These are phyloP conservation scores for Thelonectria olida DNA, from an alignment of 2,329 filamentous ascomycete species.

Conservation along the genomic window DNA sequence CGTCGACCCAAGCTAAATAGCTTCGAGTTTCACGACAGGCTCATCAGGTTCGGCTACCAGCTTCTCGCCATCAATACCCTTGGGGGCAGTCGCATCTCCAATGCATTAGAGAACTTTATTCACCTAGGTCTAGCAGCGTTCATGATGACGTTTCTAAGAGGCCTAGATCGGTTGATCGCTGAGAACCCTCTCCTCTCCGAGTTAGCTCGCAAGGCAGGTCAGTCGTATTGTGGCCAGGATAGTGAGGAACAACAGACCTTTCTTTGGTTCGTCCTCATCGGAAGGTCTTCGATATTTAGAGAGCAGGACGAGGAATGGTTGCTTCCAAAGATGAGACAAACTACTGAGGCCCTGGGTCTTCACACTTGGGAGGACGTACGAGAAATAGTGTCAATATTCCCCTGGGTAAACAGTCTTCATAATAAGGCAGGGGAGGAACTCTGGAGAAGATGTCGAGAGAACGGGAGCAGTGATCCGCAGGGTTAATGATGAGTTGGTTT, in stretches of 20 bases:
- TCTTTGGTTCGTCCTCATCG: slow-evolving; percentile 15
- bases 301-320: slow-evolving; percentile 12
- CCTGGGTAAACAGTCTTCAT: slow-evolving; percentile 15
- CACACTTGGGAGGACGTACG: slow-evolving; percentile 12
- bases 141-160: slow-evolving; percentile 7
- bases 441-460: not conserved
- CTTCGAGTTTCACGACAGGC: slow-evolving; percentile 6
- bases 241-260: not conserved
- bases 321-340: not conserved
- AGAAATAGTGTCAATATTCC: not conserved
- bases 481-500: too few species aligned
- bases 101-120: not conserved
- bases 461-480: too few species aligned
- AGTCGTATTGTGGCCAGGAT: not conserved
- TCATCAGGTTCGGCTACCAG: slow-evolving; percentile 17
- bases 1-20: slow-evolving; percentile 8
- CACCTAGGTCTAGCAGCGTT: slow-evolving; percentile 4
- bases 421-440: not conserved
- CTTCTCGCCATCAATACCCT: slow-evolving; percentile 15
- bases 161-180: slow-evolving; percentile 10
- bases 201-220: not conserved
- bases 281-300: slow-evolving; percentile 4
- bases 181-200: slow-evolving; percentile 8
- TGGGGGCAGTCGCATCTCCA: not conserved
- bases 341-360: not conserved